phyloP scores from a whole-genome alignment of 2,329 filamentous ascomycete species.

The Pseudocercospora eumusae region DNA sequence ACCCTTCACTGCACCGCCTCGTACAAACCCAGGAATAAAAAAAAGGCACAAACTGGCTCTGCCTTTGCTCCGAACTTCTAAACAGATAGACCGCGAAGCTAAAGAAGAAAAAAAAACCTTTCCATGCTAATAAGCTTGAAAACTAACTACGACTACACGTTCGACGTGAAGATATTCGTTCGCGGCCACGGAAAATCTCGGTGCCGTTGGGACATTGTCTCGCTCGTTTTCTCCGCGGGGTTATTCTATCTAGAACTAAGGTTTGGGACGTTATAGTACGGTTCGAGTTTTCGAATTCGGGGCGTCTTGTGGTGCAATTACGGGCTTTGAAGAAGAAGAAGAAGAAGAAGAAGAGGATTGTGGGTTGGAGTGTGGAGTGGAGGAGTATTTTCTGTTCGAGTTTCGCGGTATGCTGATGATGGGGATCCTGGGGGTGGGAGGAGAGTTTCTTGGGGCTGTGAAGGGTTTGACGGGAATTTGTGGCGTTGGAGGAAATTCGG shows the following conservation, averaged over 20 bases:
- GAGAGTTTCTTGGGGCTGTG: conserved; percentile 19
- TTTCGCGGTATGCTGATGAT: conserved; percentile 19
- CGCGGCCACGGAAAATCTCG: conserved; percentile 20
- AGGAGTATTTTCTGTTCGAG: conserved; percentile 20
- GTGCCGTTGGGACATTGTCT: conserved; percentile 17
- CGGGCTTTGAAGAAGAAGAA: conserved; percentile 15
- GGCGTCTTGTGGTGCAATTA: conserved; percentile 19
- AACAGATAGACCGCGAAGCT: conserved; percentile 49
- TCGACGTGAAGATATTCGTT: conserved; percentile 24
- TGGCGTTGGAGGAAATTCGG: conserved; percentile 17
- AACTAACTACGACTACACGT: conserved; percentile 21
- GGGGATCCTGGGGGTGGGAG: conserved; percentile 18
- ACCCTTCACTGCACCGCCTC: conserved; percentile 38
- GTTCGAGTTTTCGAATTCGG: conserved; percentile 18
- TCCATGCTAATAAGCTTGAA: conserved; percentile 38
- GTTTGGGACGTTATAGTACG: conserved; percentile 22
- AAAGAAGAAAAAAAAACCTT: conserved; percentile 47
- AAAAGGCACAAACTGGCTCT: conserved; percentile 29
- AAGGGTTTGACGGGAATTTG: conserved; percentile 16
- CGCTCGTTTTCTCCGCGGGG: conserved; percentile 15
- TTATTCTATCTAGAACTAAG: too few relatives aligned
- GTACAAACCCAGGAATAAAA: conserved; percentile 22
- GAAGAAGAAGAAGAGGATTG: too few relatives aligned
- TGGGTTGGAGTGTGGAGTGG: conserved; percentile 14
- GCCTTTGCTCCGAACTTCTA: conserved; percentile 43